These are phyloP conservation scores for Paraphoma chrysanthemicola DNA, from an alignment of 2,329 filamentous ascomycete genomes.

Conservation along the genomic window DNA sequence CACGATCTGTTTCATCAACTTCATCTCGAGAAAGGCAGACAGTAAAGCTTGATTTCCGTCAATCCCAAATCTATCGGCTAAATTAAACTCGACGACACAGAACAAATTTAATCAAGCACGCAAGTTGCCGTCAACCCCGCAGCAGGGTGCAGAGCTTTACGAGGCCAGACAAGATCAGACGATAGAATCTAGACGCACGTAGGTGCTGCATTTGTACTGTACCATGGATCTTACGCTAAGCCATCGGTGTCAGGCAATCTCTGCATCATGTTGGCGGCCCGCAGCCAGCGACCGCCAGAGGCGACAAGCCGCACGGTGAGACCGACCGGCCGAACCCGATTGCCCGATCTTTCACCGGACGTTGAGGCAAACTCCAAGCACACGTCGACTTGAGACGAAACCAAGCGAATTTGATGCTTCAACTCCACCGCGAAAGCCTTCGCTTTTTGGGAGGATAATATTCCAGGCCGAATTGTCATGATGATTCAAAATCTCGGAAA, in stretches of 20 bases:
- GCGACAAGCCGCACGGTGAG: constrained; percentile 12
- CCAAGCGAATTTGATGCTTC: neutral
- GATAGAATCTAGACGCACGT: neutral
- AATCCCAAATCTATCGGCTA: neutral
- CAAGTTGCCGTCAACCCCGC: neutral
- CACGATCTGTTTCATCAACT: neutral
- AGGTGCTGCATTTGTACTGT: constrained; percentile 2
- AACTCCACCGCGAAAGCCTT: neutral
- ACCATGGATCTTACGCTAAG: constrained; percentile 9
- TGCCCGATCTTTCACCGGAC: constrained; percentile 7
- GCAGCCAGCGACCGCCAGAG: constrained; percentile 11
- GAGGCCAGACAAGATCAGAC: neutral
- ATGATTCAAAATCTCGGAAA: constrained; percentile 3
- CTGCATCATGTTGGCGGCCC: constrained; percentile 6
- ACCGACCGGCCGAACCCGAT: constrained; percentile 16
- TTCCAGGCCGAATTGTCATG: neutral
- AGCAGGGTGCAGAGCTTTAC: neutral
- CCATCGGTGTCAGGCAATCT: constrained; percentile 4
- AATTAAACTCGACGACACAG: neutral
- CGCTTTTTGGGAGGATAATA: neutral
- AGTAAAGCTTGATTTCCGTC: neutral
- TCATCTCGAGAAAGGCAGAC: neutral
- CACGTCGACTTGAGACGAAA: constrained; percentile 11
- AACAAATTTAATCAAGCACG: neutral
- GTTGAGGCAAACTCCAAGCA: constrained; percentile 8